A percentile compares a stretch with the other conserved stretches of the same genome.
These are phyloP conservation scores for Pleurotus djamor DNA, from an alignment of 768 basidiomycete genomes.

Conservation along the genomic window DNA sequence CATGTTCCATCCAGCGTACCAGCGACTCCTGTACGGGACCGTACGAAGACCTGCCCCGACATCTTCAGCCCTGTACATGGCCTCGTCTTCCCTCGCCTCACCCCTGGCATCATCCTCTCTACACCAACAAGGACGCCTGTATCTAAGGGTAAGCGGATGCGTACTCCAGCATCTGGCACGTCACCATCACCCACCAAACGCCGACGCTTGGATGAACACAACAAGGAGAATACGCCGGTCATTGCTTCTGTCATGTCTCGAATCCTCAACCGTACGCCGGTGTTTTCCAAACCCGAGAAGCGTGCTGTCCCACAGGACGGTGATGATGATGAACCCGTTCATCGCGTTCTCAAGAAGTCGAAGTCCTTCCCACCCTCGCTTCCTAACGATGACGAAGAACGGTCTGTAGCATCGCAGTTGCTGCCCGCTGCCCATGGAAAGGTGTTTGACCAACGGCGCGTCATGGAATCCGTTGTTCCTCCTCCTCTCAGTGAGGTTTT, in stretches of 20 bases:
- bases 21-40: slow-evolving; percentile 11
- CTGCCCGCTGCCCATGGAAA: neutral
- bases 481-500: slow-evolving; percentile 29
- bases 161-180: slow-evolving; percentile 16
- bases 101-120: slow-evolving; percentile 20
- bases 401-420: slow-evolving; percentile 5
- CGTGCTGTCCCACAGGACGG: slow-evolving; percentile 33
- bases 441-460: slow-evolving; percentile 22
- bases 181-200: slow-evolving; percentile 29
- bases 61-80: slow-evolving; percentile 25
- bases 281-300: slow-evolving; percentile 36
- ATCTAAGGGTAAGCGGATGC: slow-evolving; percentile 6
- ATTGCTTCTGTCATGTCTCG: slow-evolving; percentile 43
- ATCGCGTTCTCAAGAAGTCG: neutral
- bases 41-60: neutral
- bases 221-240: slow-evolving; percentile 67
- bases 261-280: slow-evolving; percentile 35
- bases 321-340: slow-evolving; percentile 21
- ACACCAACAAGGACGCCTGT: slow-evolving; percentile 28
- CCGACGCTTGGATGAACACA: slow-evolving; percentile 25
- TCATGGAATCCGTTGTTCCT: slow-evolving; percentile 52
- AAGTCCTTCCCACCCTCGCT: slow-evolving; percentile 1
- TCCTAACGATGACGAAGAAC: slow-evolving; percentile 10
- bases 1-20: slow-evolving; percentile 25
- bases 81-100: slow-evolving; percentile 20